Conservation (phyloP, 805 yeast species). For the Teunomyces tritomae region DNA sequence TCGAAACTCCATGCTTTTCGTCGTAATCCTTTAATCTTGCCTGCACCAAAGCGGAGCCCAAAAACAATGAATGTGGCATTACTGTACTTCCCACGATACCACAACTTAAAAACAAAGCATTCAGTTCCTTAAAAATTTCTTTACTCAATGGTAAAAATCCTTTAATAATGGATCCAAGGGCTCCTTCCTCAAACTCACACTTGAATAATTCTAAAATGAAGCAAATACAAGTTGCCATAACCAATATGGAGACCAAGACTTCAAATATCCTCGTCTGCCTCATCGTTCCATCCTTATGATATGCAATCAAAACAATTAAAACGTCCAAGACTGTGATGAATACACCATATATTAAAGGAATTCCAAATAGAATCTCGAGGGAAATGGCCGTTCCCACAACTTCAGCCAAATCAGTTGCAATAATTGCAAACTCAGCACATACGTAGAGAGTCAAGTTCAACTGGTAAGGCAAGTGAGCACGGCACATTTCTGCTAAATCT, state of each 20-base stretch:
- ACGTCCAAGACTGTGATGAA: conserved; percentile 80
- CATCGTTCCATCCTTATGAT: conserved; percentile 72
- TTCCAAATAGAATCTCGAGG: conserved; percentile 67
- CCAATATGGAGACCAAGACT: conserved; percentile 66
- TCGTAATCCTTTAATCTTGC: conserved; percentile 43
- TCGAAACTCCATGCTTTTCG: conserved; percentile 25
- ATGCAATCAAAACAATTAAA: conserved; percentile 70
- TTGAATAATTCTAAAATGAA: conserved; percentile 67
- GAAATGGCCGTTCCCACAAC: conserved; percentile 93
- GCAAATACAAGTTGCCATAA: conserved; percentile 70
- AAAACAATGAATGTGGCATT: conserved; percentile 45
- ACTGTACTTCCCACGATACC: conserved; percentile 48
- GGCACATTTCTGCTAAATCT: conserved; percentile 83
- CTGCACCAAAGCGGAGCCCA: conserved; percentile 46
- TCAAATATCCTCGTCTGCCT: conserved; percentile 76
- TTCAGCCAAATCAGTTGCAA: conserved; percentile 91
- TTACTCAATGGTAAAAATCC: conserved; percentile 65
- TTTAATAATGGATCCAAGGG: conserved; percentile 49
- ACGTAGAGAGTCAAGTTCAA: conserved; percentile 61
- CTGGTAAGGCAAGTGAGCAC: conserved; percentile 65
- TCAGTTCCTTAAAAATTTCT: conserved; percentile 29
- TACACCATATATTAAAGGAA: conserved; percentile 77
- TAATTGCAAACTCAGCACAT: conserved; percentile 81
- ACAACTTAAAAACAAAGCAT: conserved; percentile 43
- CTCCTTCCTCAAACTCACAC: conserved; percentile 49